A percentile compares a stretch with the other conserved stretches of the same genome.
Conservation (phyloP, 495 filamentous ascomycete genomes). For the Hypoxylon fuscum region DNA sequence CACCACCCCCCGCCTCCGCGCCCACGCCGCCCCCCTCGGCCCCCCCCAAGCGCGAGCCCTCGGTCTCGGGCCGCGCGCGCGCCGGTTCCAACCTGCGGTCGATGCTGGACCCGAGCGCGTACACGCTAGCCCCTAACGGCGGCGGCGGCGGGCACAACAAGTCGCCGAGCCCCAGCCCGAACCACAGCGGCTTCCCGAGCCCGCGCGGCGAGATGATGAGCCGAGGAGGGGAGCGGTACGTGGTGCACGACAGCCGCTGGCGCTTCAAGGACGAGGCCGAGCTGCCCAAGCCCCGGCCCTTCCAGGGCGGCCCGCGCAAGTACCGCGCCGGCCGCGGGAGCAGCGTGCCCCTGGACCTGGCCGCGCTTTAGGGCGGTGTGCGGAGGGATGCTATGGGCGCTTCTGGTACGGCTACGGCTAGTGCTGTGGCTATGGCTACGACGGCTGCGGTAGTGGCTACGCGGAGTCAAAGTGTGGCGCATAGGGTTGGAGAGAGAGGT, state of each 20-base stretch:
- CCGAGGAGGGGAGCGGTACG: slow-evolving; percentile 58
- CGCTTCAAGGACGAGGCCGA: slow-evolving; percentile 84
- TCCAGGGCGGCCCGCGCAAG: slow-evolving; percentile 71
- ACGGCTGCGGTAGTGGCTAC: no score
- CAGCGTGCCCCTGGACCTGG: slow-evolving; percentile 91
- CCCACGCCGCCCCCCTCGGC: no score
- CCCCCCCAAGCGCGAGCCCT: slow-evolving; percentile 38
- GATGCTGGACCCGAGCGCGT: slow-evolving; percentile 77
- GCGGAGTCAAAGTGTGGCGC: no score
- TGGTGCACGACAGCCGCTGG: slow-evolving; percentile 84
- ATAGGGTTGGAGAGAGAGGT: no score
- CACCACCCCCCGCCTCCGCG: slow-evolving; percentile 49
- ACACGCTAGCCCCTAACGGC: slow-evolving; percentile 70
- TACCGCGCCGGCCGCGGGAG: slow-evolving; percentile 93
- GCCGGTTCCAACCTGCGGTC: slow-evolving; percentile 50
- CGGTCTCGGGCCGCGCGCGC: slow-evolving; percentile 42
- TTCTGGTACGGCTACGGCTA: not conserved
- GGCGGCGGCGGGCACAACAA: slow-evolving; percentile 45
- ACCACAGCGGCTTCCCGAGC: slow-evolving; percentile 40
- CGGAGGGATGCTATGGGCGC: no score
- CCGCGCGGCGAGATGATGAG: slow-evolving; percentile 46
- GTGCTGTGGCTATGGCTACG: not conserved
- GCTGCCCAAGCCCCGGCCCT: slow-evolving; percentile 85
- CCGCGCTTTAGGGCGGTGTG: slow-evolving; percentile 52
- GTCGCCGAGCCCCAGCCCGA: slow-evolving; percentile 50